Percentiles rank a stretch among this genome's conserved stretches.
These are phyloP conservation scores for Nakazawaea laoshanensis DNA, from an alignment of 805 yeast species.

Conservation along the genomic window DNA sequence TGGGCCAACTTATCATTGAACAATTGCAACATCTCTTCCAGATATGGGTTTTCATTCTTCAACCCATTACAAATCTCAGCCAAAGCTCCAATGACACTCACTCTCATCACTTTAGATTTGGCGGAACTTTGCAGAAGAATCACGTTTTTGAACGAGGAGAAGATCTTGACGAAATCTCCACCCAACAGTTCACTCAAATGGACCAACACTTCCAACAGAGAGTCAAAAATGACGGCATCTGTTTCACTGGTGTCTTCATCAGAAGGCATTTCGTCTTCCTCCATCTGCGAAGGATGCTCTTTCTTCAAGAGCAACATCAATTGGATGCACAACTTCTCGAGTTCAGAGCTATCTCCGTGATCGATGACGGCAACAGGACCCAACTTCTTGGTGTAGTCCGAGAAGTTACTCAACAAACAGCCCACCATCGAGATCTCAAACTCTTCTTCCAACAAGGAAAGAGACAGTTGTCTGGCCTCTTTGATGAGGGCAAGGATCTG, in stretches of 20 bases:
- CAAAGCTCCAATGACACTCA: slow-evolving; percentile 77
- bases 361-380: slow-evolving; percentile 72
- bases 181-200: slow-evolving; percentile 71
- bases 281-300: slow-evolving; percentile 76
- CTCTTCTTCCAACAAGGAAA: slow-evolving; percentile 63
- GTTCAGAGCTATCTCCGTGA: slow-evolving; percentile 40
- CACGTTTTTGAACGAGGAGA: slow-evolving; percentile 61
- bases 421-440: slow-evolving; percentile 78
- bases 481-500: slow-evolving; percentile 50
- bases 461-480: slow-evolving; percentile 59
- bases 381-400: slow-evolving; percentile 56
- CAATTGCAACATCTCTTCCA: slow-evolving; percentile 61
- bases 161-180: slow-evolving; percentile 63
- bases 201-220: slow-evolving; percentile 80
- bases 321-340: slow-evolving; percentile 65
- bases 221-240: slow-evolving; percentile 69
- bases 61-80: slow-evolving; percentile 84
- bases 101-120: slow-evolving; percentile 59
- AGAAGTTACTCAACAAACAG: slow-evolving; percentile 63
- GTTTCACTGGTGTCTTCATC: slow-evolving; percentile 47
- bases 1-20: slow-evolving; percentile 63
- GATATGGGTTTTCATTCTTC: slow-evolving; percentile 55
- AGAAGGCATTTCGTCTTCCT: slow-evolving; percentile 45
- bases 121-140: slow-evolving; percentile 49
- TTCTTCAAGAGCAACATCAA: slow-evolving; percentile 69